Evolutionary conservation across 306 rosid genomes (phyloP), one percentile per base, ranked within the genome.

Genomic region (Vigna hirtella): DNA sequence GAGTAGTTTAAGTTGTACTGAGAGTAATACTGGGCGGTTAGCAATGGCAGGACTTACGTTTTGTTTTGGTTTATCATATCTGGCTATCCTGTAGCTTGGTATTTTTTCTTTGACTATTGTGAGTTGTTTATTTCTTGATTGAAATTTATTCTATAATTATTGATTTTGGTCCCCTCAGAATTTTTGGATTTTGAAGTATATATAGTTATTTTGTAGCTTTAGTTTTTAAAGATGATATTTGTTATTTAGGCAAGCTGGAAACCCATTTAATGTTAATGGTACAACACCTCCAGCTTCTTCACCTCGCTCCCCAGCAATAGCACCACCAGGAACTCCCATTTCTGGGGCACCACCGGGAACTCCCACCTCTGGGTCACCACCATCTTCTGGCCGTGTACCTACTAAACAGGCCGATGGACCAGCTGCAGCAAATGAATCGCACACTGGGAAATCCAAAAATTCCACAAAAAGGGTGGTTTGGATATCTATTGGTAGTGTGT

Each of bases 221-320:
- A 17, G 55, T 85, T 58, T 62, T 69, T 79, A 61, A 81, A 63
- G 63, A 61, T 49, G 43, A 28, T 66, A 4, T 73, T 80, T 77
- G 22, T 76, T 14, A 32, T 84, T 87, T 96, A 96, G 99, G 69
- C 88, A 77, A 79, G 94, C 86, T 79, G 99, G 99, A 82, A 93
- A 96, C 59, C 98, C 87, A 49, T 92, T 92, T 72, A 90, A 91
- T 86, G 81, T 81, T 65, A 95, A 86, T 79, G 66, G 90, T 26
- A 84, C 96, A 64, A 61, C 70, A 56, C 70, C 88, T 81, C 87
- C 89, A 6, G 75, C 87, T 28, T 48, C 89, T 82, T 71, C 94
- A 45, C 87, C 97, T 73, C 74, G 77, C 73, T 82, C 93, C 62
- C 84, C 88, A 7, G 79, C 78, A 62, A 40, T 80, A 75, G 72